Evolutionary conservation across 1,139 yeast species (phyloP).

Genomic region (Kodamaea suecica): DNA sequence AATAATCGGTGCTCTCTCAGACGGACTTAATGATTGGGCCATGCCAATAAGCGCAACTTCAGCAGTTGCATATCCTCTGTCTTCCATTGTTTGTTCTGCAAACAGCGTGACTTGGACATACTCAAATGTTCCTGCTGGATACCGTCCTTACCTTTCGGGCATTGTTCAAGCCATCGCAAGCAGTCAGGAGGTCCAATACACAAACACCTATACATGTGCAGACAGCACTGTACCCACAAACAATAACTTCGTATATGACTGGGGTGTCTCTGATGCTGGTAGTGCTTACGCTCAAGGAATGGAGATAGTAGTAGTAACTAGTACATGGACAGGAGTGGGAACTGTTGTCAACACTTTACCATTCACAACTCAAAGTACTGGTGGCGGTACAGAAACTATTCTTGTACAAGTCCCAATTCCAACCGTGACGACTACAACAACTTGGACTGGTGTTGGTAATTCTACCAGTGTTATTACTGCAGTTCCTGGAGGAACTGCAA

Average conservation of each 20-base stretch:
- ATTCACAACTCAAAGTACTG: conserved; percentile 6
- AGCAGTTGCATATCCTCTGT: conserved; percentile 18
- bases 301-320: conserved; percentile 24
- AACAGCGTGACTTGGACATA: conserved; percentile 14
- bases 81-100: conserved; percentile 16
- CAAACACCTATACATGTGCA: conserved; percentile 15
- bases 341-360: conserved; percentile 15
- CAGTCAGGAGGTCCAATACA: conserved; percentile 4
- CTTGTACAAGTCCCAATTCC: conserved; percentile 3
- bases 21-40: too few species aligned
- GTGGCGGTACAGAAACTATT: conserved; percentile 8
- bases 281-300: conserved; percentile 11
- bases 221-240: too few species aligned
- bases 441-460: conserved; percentile 10
- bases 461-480: conserved; percentile 3
- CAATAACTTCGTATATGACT: too few species aligned
- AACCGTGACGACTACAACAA: conserved; percentile 14
- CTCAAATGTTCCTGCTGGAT: conserved; percentile 27
- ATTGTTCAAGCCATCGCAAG: conserved; percentile 3
- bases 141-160: conserved; percentile 19
- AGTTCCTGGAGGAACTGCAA: conserved; percentile 5
- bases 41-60: too few species aligned
- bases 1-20: too few species aligned
- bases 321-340: conserved; percentile 6
- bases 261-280: too few species aligned